Base-by-base conservation (phyloP, 495 filamentous ascomycete genomes). In the Pseudevernia furfuracea region DNA sequence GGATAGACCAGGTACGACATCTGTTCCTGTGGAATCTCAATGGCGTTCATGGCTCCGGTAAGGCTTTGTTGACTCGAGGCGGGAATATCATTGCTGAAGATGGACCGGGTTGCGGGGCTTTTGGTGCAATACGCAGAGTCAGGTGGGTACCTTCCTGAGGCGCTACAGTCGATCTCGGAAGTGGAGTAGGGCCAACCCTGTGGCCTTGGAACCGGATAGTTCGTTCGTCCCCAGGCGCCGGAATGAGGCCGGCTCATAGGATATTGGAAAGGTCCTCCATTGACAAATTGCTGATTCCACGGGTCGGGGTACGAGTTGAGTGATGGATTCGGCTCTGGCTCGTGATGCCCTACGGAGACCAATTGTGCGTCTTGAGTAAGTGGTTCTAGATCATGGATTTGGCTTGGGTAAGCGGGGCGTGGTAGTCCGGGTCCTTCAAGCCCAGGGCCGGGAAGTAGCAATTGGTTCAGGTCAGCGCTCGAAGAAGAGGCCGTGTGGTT, bases 91-190 rank as follows among this genome's bases (percentile, higher is more conserved):
- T 25, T 76, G 28, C 74, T 77, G 62, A 73, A 77, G 11, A 81
- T 74, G 0, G 84, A 87, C 12, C 73, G 76, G 15, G 81, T 79
- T 0, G 77, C 75, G 58, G 74, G 70, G 53, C 73, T 80, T 7
- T 69, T 71, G 61, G 81, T 87, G 14, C 78, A 82, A 70, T 89
- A 89, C 19, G 82, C 87, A 10, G 87, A 89, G 69, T 90, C 87
- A 2, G 79, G 82, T 3, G 77, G 74, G 32, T 78, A 68, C 14
- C 77, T 74, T 21, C 78, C 76, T 38, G 78, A 80, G 44, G 74
- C 76, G 62, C 84, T 76, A 28, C 82, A 84, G 38, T 79, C 85
- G 53, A 74, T 77, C 61, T 89, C 86, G 4, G 85, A 88, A 12
- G 70, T 60, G 38, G 53, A 43, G 21, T 41, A n/a, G 8, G 28